phyloP scores from a whole-genome alignment of 1,284 basidiomycete species.

The Tremellales sp. region DNA sequence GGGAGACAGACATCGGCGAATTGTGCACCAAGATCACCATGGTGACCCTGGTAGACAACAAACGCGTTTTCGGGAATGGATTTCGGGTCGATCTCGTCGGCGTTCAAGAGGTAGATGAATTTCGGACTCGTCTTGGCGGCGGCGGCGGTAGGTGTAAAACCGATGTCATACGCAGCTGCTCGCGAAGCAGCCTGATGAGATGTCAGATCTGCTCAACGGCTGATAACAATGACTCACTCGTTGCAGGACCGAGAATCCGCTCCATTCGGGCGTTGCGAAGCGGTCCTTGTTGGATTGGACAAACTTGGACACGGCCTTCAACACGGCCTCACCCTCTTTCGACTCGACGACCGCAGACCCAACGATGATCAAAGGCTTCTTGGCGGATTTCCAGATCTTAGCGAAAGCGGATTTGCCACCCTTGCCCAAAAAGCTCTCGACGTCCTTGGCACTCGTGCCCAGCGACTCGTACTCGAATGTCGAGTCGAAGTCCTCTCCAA shows the following conservation, averaged over 20 bases:
- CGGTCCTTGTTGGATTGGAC: constrained; percentile 71
- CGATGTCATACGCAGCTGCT: constrained; percentile 92
- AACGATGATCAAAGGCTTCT: constrained; percentile 90
- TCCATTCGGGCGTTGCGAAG: constrained; percentile 87
- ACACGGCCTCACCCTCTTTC: constrained; percentile 74
- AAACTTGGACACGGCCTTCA: constrained; percentile 73
- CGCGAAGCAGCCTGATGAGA: constrained; percentile 65
- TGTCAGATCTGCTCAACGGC: neutral
- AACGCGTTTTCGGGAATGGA: constrained; percentile 93
- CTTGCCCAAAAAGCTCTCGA: constrained; percentile 73
- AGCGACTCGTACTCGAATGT: constrained; percentile 92
- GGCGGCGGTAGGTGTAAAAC: constrained; percentile 79
- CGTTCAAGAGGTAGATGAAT: constrained; percentile 95
- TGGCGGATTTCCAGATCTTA: constrained; percentile 82
- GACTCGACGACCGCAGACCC: constrained; percentile 86
- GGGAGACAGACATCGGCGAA: constrained; percentile 95
- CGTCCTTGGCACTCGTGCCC: constrained; percentile 72
- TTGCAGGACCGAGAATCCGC: constrained; percentile 90
- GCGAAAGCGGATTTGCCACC: constrained; percentile 64
- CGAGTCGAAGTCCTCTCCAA: constrained; percentile 88
- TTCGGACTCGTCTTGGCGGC: constrained; percentile 77
- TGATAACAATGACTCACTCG: constrained; percentile 59
- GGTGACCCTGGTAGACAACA: constrained; percentile 98
- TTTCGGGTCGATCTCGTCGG: constrained; percentile 86
- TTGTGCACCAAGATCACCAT: constrained; percentile 94